Base-by-base conservation (phyloP, 1,284 basidiomycete species). In the Exobasidium rhododendri region DNA sequence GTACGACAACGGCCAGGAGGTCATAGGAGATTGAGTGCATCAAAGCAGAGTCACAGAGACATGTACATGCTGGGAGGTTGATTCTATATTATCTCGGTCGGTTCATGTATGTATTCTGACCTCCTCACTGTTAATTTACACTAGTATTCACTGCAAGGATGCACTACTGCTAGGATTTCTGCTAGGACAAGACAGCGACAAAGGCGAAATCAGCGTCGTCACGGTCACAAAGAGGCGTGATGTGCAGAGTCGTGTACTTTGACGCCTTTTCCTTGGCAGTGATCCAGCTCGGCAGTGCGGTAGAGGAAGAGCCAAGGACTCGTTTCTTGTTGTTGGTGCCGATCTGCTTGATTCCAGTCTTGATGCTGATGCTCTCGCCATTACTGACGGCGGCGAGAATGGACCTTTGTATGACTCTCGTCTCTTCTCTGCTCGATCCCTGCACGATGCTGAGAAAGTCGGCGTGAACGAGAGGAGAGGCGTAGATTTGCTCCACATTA, bases 161-260 rank as follows among this genome's bases (percentile, higher is more conserved):
- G n/a, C n/a, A n/a, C n/a, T n/a, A n/a, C n/a, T n/a, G n/a, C n/a
- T n/a, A n/a, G n/a, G n/a, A n/a, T n/a, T n/a, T 14, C 53, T 35
- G 11, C 53, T 28, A 62, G 24, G 43, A 56, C n/a, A 62, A n/a
- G 26, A 63, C 50, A 26, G 59, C 58, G 26, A 63, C 58, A 52
- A 63, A 61, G 47, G 61, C 61, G 29, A 60, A 63, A 32, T 22
- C 35, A 55, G 20, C n/a, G 43, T 63, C 55, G 6, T 63, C 61
- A 6, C 61, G 40, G 43, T 63, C 61, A 17, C 45, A 10, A 2
- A 63, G 57, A 22, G 61, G 61, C 17, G 61, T 62, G 22, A 63
- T 45, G 58, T 61, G 50, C 46, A 63, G 11, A 17, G 61, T 59
- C 7, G 59, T 62, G 13, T 30, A 62, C n/a, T n/a, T 51, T n/a